Percentiles rank a stretch among this genome's conserved stretches.
phyloP scores from a whole-genome alignment of 768 basidiomycete species.

The Mycena pura region DNA sequence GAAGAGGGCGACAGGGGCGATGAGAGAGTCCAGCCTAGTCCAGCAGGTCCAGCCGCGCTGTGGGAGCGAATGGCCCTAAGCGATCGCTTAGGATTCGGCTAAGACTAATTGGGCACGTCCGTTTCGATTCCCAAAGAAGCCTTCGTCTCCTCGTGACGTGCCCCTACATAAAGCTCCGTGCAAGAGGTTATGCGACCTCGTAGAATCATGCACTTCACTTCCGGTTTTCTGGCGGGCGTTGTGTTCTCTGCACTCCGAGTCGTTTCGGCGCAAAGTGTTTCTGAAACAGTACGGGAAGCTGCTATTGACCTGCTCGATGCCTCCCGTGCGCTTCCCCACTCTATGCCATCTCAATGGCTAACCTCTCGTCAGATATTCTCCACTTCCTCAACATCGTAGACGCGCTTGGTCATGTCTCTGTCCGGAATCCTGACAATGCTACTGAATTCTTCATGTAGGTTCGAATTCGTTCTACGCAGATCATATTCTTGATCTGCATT shows the following conservation, averaged over 20 bases:
- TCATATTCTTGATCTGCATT: not conserved
- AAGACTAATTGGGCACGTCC: too few species aligned
- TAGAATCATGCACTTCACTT: conserved; percentile 4
- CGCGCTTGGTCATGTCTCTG: conserved; percentile 31
- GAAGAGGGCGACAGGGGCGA: too few species aligned
- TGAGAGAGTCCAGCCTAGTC: too few species aligned
- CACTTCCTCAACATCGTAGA: conserved; percentile 31
- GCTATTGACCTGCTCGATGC: conserved; percentile 28
- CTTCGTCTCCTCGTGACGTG: too few species aligned
- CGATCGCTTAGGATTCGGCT: too few species aligned
- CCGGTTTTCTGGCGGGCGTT: not conserved
- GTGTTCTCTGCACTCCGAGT: not conserved
- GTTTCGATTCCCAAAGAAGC: too few species aligned
- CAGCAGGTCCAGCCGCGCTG: too few species aligned
- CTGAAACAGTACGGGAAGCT: conserved; percentile 9
- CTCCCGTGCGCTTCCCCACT: conserved; percentile 10
- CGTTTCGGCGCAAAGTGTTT: not conserved
- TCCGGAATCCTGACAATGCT: conserved; percentile 28
- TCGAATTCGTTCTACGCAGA: not conserved
- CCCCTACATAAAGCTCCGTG: too few species aligned
- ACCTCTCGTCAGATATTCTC: conserved; percentile 19
- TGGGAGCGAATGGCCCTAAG: too few species aligned
- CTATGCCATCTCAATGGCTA: not conserved
- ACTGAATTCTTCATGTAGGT: conserved; percentile 32
- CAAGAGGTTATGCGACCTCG: too few species aligned